Conservation (phyloP, 2,329 filamentous ascomycete species). For the Talaromyces sp. region DNA sequence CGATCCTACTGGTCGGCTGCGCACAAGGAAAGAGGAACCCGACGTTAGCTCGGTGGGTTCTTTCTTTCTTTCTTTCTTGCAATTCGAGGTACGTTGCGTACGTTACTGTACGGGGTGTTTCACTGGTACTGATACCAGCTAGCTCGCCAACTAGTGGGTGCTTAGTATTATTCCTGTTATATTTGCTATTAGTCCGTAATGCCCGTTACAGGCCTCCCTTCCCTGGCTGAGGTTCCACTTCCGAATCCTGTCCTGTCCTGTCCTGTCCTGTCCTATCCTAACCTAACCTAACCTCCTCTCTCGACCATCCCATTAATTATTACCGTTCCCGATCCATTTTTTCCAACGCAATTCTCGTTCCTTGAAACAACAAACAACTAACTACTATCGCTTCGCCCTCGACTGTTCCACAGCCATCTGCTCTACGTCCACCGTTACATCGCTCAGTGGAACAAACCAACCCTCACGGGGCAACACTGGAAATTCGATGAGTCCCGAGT, state of each 20-base stretch:
- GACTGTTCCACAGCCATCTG: neutral
- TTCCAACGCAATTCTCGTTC: neutral
- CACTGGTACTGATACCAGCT: no score
- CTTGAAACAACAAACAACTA: neutral
- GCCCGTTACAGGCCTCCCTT: neutral
- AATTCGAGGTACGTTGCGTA: no score
- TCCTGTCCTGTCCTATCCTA: neutral
- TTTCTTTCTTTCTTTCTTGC: neutral
- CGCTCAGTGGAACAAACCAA: neutral
- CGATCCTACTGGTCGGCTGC: conserved; percentile 1
- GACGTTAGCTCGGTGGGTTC: neutral
- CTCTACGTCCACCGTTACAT: neutral
- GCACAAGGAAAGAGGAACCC: conserved; percentile 4
- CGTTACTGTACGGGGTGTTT: neutral
- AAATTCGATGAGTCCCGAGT: neutral
- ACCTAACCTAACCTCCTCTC: neutral
- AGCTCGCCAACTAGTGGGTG: neutral
- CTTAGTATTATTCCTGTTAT: neutral
- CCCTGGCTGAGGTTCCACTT: neutral
- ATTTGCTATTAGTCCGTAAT: neutral
- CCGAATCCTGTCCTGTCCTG: neutral
- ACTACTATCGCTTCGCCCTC: neutral
- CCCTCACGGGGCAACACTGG: neutral
- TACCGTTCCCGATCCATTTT: neutral
- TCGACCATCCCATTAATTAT: neutral